Base-by-base conservation (phyloP, 495 filamentous ascomycete genomes). In the Trichodelitschia bisporula region DNA sequence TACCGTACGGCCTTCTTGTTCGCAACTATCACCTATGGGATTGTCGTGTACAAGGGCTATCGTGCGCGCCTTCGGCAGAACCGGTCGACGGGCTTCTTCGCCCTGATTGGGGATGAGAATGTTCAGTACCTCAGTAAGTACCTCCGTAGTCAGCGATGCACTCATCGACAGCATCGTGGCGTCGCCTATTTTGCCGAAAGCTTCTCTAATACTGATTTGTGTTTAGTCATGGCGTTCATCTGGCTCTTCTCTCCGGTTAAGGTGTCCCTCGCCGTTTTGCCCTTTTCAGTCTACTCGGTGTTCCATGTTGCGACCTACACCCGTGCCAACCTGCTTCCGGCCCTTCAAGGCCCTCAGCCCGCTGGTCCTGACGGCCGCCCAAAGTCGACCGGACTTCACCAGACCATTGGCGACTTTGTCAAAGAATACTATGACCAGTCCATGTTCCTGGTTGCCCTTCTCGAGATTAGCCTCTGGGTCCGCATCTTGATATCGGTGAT, bases 1-100 rank as follows among this genome's bases (percentile, higher is more conserved):
- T 97, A 97, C 51, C 82, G 89, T 39, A 59, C 74, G 19, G 75
- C 82, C 24, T 97, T 95, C 49, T 32, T 92, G 33, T 67, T 78
- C 4, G 86, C 86, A 0, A 77, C 82, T 9, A 66, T 65, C 17
- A 95, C 86, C 2, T 97, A 97, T 53, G 86, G 89, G 38, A 93
- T 97, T 36, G 86, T 97, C 13, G 89, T 95, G n/a, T 95, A 90
- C 63, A 97, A 97, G 64, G 79, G 78, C 30, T 83, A 76, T 55
- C 69, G 83, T 34, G 76, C 86, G 36, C 69, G 77, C 34, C 61
- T 57, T 45, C 55, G 56, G 37, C 53, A 55, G 26, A 55, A 64
- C 24, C 62, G 66, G 38, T 58, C 55, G 37, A 66, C 69, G 38
- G 6, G 10, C 8, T 14, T 14, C 27, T 17, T 29, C 28, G 66